These are phyloP conservation scores for Ceratorhiza oryzae-sativae DNA, from an alignment of 1,284 basidiomycete genomes.

Conservation along the genomic window DNA sequence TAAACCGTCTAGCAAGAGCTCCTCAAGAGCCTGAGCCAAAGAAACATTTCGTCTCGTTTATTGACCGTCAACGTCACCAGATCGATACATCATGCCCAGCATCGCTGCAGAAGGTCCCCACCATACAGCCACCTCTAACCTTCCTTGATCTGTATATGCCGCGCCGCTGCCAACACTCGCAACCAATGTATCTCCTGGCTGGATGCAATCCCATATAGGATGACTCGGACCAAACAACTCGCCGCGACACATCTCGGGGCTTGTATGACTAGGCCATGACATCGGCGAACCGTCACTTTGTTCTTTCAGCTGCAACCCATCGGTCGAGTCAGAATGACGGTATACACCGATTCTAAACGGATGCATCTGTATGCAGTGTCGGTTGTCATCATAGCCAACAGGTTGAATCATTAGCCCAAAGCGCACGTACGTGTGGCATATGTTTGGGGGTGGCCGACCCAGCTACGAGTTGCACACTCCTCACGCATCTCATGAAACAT, in stretches of 20 bases:
- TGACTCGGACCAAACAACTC: neutral
- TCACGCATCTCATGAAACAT: neutral
- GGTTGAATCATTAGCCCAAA: neutral
- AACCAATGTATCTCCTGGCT: neutral
- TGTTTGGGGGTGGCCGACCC: neutral
- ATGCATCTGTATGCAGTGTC: neutral
- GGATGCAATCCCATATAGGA: neutral
- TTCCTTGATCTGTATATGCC: neutral
- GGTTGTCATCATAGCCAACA: too few species aligned
- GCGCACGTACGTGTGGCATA: neutral
- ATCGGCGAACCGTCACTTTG: neutral
- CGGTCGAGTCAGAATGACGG: neutral
- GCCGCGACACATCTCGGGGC: neutral
- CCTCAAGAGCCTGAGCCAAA: too few species aligned
- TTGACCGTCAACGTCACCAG: too few species aligned
- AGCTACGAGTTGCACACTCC: neutral
- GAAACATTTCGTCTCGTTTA: too few species aligned
- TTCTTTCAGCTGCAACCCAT: neutral
- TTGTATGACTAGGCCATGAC: neutral
- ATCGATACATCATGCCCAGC: neutral
- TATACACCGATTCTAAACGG: neutral
- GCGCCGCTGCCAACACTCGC: too few species aligned
- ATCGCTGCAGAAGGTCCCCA: conserved; percentile 10
- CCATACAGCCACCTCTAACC: neutral
- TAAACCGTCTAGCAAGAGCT: too few species aligned